Conservation (phyloP, 2,329 filamentous ascomycete species). For the Penicillium decumbens region DNA sequence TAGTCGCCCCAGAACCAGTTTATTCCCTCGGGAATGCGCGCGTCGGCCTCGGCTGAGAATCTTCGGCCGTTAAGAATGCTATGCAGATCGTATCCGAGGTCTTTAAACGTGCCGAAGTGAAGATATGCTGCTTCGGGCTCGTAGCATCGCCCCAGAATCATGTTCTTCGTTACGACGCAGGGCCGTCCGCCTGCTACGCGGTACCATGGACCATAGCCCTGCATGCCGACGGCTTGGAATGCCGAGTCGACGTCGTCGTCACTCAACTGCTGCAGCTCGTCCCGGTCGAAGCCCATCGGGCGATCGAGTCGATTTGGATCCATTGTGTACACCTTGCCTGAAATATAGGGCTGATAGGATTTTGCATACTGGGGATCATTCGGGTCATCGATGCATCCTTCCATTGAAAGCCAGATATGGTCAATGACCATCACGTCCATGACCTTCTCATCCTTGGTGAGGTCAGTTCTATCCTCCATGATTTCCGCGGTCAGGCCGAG, state of each 20-base stretch:
- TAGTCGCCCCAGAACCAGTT: slow-evolving; percentile 57
- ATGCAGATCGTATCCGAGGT: slow-evolving; percentile 44
- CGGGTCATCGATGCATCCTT: slow-evolving; percentile 46
- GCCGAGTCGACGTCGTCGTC: slow-evolving; percentile 31
- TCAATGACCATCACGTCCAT: slow-evolving; percentile 54
- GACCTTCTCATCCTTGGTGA: slow-evolving; percentile 24
- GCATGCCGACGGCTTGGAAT: slow-evolving; percentile 41
- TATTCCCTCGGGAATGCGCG: slow-evolving; percentile 45
- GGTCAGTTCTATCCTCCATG: slow-evolving; percentile 12
- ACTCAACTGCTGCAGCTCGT: slow-evolving; percentile 23
- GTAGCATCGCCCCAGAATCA: slow-evolving; percentile 52
- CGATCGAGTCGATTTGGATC: slow-evolving; percentile 24
- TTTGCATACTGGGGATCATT: slow-evolving; percentile 45
- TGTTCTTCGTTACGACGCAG: slow-evolving; percentile 48
- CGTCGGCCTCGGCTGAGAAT: slow-evolving; percentile 46
- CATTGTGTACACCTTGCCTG: slow-evolving; percentile 47
- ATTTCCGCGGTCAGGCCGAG: slow-evolving; percentile 12
- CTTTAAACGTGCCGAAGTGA: slow-evolving; percentile 38
- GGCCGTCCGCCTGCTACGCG: slow-evolving; percentile 42
- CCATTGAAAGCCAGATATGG: slow-evolving; percentile 50
- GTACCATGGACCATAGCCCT: slow-evolving; percentile 52
- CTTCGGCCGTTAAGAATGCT: slow-evolving; percentile 46
- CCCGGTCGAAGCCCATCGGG: slow-evolving; percentile 18
- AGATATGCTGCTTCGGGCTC: slow-evolving; percentile 48
- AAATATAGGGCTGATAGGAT: slow-evolving; percentile 45